phyloP scores from a whole-genome alignment of 148 eudicot genomes.

The Persicaria maculosa region DNA sequence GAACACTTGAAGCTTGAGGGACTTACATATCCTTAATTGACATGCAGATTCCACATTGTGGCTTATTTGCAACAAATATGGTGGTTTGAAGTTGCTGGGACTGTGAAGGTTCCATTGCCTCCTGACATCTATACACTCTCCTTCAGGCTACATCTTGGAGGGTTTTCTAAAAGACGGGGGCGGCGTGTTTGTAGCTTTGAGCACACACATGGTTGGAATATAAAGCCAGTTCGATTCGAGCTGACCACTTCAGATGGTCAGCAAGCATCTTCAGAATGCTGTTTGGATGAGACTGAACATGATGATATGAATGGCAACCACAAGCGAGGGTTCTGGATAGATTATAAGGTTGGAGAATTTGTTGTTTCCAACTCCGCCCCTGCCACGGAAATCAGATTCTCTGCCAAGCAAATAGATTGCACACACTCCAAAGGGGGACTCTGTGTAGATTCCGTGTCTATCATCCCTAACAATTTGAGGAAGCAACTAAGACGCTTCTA shows the following conservation, averaged over 20 bases:
- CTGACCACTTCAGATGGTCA: slow-evolving; percentile 82
- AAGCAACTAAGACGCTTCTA: slow-evolving; percentile 33
- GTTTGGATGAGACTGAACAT: slow-evolving; percentile 52
- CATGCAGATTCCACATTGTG: slow-evolving; percentile 57
- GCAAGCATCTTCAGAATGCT: slow-evolving; percentile 54
- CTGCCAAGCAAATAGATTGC: slow-evolving; percentile 96
- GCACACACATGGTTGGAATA: slow-evolving; percentile 96
- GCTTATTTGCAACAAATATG: slow-evolving; percentile 98
- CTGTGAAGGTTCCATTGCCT: slow-evolving; percentile 61
- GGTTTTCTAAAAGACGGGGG: slow-evolving; percentile 65
- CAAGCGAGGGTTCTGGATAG: slow-evolving; percentile 94
- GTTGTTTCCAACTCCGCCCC: slow-evolving; percentile 43
- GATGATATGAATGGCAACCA: slow-evolving; percentile 45
- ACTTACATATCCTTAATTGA: background rate
- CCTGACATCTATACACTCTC: slow-evolving; percentile 67
- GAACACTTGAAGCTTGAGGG: background rate
- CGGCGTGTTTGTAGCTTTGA: slow-evolving; percentile 76
- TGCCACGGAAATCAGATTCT: slow-evolving; percentile 60
- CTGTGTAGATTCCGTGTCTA: slow-evolving; percentile 85
- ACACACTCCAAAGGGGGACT: slow-evolving; percentile 99
- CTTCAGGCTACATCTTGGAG: slow-evolving; percentile 82
- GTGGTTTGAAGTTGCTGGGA: slow-evolving; percentile 98
- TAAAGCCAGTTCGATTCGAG: slow-evolving; percentile 80
- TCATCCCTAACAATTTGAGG: slow-evolving; percentile 59
- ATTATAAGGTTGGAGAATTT: slow-evolving; percentile 84